Conservation (phyloP, 768 basidiomycete genomes). For the Lentinula lateritia region DNA sequence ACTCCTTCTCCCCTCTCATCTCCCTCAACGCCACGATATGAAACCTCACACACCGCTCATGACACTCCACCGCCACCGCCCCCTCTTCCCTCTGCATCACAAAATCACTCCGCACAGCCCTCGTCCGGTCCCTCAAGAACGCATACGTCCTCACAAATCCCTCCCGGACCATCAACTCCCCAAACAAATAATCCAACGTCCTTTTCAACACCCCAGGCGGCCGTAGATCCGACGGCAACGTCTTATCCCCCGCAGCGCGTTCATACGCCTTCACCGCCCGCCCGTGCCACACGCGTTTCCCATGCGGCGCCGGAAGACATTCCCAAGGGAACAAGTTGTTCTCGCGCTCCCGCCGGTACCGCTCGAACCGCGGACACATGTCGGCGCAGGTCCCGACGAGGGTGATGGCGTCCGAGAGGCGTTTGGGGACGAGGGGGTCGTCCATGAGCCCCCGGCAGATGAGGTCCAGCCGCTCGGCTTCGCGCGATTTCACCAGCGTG, state of each 20-base stretch:
- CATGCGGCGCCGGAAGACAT: too few species aligned
- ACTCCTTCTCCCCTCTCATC: slow-evolving; percentile 40
- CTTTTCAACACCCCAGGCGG: slow-evolving; percentile 81
- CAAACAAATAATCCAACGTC: slow-evolving; percentile 92
- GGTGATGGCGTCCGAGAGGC: slow-evolving; percentile 86
- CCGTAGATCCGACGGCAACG: slow-evolving; percentile 85
- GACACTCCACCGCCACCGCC: slow-evolving; percentile 75
- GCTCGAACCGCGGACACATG: slow-evolving; percentile 94
- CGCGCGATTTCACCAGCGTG: slow-evolving; percentile 70
- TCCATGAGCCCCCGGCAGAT: slow-evolving; percentile 86
- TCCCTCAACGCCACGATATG: slow-evolving; percentile 82
- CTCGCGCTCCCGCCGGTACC: slow-evolving; percentile 85
- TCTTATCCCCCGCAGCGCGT: slow-evolving; percentile 90
- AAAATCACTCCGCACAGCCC: slow-evolving; percentile 89
- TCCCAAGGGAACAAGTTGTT: slow-evolving; percentile 84
- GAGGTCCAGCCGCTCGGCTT: slow-evolving; percentile 62
- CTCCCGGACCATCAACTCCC: slow-evolving; percentile 63
- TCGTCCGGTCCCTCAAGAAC: slow-evolving; percentile 90
- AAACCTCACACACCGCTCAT: slow-evolving; percentile 86
- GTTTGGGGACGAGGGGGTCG: slow-evolving; percentile 73
- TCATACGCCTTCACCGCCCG: slow-evolving; percentile 95
- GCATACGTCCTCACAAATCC: slow-evolving; percentile 68
- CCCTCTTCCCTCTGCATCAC: slow-evolving; percentile 87
- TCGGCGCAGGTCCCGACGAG: slow-evolving; percentile 88
- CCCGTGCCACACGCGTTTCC: slow-evolving; percentile 78